Evolutionary conservation across 192 early-diverging fungal species (phyloP), one percentile per base, ranked within the genome.

Genomic region (Rhizophagus prolifer): DNA sequence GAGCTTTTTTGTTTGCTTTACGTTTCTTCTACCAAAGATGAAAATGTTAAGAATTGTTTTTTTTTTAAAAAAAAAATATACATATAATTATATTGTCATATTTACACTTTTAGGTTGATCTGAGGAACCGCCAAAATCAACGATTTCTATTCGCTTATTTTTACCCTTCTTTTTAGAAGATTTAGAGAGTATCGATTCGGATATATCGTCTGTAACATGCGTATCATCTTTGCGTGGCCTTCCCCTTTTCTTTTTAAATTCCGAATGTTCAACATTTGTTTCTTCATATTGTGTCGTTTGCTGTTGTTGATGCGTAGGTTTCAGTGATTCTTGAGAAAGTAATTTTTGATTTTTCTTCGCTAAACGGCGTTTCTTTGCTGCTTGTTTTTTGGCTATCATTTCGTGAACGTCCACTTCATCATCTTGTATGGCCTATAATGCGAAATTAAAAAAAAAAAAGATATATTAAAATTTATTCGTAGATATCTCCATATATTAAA

Each of bases 321-420:
- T 34, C 7, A 25, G 65, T 72, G 2, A 10, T 72, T 76, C 75
- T 25, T 25, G 25, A 25, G 41, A 68, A 0, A 73, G 74, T 47
- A 76, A 62, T 69, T 79, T 84, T 72, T 77, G 38, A 50, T 47
- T 19, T 36, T 81, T 81, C 70, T 81, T 79, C 54, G 77, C 81
- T 58, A 83, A 70, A 72, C 85, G 74, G 69, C 79, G 44, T 66
- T 82, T 74, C 72, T 88, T 81, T 73, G 83, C 65, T 58, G 81
- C 80, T 58, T 83, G 79, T 58, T 82, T 88, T 34, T 80, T 78
- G 10, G 47, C 82, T 62, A 87, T 88, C 25, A 90, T 72, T 31
- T 91, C 90, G 28, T 90, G 84, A 23, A 93, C 80, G 41, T 90
- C 89, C 71, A 82, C 82, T 28, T 85, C 78, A 67, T 91, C 92